Evolutionary conservation across 805 yeast species (phyloP).

Genomic region (Candida takata): DNA sequence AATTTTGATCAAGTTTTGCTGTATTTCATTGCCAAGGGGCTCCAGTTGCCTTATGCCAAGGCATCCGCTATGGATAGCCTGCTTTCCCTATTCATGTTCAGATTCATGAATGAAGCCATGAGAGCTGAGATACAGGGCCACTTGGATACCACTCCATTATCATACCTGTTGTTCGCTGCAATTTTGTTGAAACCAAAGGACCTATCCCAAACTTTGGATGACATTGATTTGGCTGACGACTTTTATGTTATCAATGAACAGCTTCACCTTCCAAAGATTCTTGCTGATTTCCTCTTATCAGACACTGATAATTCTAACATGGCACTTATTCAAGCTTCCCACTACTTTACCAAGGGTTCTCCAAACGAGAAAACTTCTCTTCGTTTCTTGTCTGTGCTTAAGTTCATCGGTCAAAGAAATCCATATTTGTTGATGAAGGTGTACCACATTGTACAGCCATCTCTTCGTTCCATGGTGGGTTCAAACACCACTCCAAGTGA

Average conservation of each 20-base stretch:
- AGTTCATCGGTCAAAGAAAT: slow-evolving; percentile 25
- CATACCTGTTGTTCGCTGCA: slow-evolving; percentile 29
- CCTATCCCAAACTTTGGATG: slow-evolving; percentile 25
- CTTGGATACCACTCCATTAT: slow-evolving; percentile 10
- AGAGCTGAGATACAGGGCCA: slow-evolving; percentile 9
- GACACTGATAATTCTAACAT: slow-evolving; percentile 26
- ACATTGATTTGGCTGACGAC: slow-evolving; percentile 30
- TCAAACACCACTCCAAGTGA: slow-evolving; percentile 15
- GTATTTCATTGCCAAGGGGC: slow-evolving; percentile 45
- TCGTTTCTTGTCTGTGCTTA: slow-evolving; percentile 27
- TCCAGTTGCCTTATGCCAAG: slow-evolving; percentile 50
- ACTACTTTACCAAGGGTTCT: slow-evolving; percentile 25
- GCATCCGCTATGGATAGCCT: slow-evolving; percentile 41
- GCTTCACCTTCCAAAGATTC: slow-evolving; percentile 30
- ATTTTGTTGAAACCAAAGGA: slow-evolving; percentile 33
- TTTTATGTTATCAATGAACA: slow-evolving; percentile 26
- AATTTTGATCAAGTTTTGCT: slow-evolving; percentile 49
- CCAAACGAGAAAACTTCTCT: slow-evolving; percentile 31
- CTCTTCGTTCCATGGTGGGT: slow-evolving; percentile 23
- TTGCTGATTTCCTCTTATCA: slow-evolving; percentile 28
- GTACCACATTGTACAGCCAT: slow-evolving; percentile 25
- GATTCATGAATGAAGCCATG: slow-evolving; percentile 30
- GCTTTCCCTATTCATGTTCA: slow-evolving; percentile 34
- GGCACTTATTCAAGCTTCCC: slow-evolving; percentile 29
- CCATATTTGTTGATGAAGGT: slow-evolving; percentile 28